Evolutionary conservation across 2,329 filamentous ascomycete genomes (phyloP), one percentile per base, ranked within the genome.

Genomic region (Aspergillus sp.): DNA sequence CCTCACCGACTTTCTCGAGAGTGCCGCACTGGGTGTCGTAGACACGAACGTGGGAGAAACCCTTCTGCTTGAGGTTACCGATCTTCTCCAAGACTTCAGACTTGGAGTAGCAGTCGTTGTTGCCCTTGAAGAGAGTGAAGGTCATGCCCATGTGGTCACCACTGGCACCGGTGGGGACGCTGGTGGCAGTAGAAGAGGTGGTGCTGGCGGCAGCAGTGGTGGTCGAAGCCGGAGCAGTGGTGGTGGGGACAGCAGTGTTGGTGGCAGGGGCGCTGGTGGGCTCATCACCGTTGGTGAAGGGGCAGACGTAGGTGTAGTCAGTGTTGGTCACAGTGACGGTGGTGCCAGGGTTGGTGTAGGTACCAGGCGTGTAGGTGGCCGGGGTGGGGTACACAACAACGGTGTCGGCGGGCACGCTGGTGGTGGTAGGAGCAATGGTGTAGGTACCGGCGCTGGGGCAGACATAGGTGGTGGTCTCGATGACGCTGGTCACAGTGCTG

Each of bases 1-100:
- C 89, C 44, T 78, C 76, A 63, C 90, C 90, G 58, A 97, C 87
- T 76, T 85, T 87, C 72, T 86, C 77, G 60, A 96, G 89, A 55
- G 88, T 89, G 77, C 84, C 82, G 83, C 93, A 98, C 84, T 97
- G 93, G 66, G 92, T 93, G 64, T 89, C 91, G 86, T 98, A 98
- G 73, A 95, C 82, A 75, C 93, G 93, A 73, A 93, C 75, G 50
- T 83, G 80, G 63, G 77, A 77, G 84, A 93, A 91, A 59, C 89
- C 89, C 64, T 84, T 83, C 53, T 67, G 50, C 69, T 86, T 83
- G 71, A 93, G 89, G 59, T 75, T 65, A 40, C 75, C 73, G 64
- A 93, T 82, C 64, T 93, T 89, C 22, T 67, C 54, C 60, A 80
- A 71, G 58, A 93, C 85, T 48, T 83, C 73, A n/a, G 62, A 61